phyloP scores from a whole-genome alignment of 805 yeast species.

The Metschnikowia baotianmanensis region DNA sequence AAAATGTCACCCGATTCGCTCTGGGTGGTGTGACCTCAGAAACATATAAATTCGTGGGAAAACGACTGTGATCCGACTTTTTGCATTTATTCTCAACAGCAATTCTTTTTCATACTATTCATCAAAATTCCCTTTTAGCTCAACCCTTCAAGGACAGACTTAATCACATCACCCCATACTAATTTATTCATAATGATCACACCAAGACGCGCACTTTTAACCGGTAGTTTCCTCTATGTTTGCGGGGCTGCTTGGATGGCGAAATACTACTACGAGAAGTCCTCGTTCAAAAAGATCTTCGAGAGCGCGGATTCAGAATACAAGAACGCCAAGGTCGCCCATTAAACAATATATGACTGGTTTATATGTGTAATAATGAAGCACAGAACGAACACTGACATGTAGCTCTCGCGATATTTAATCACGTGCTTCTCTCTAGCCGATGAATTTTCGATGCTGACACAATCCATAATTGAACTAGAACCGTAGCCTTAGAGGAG shows the following conservation, averaged over 20 bases:
- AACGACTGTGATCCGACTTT: neutral
- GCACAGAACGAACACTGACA: no score
- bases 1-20: constrained; percentile 6
- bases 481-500: no score
- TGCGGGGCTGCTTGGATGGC: constrained; percentile 34
- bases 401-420: no score
- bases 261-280: constrained; percentile 29
- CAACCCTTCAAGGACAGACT: neutral
- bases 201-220: constrained; percentile 26
- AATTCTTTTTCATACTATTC: neutral
- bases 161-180: neutral
- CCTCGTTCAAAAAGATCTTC: constrained; percentile 29
- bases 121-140: no score
- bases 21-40: constrained; percentile 5
- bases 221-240: constrained; percentile 35
- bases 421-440: neutral
- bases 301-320: constrained; percentile 29
- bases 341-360: constrained; percentile 20
- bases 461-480: no score
- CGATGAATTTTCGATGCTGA: no score
- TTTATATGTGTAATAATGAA: neutral
- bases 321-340: constrained; percentile 26
- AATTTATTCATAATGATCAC: constrained; percentile 8
- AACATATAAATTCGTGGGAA: neutral
- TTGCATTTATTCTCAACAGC: neutral